A percentile compares a stretch with the other conserved stretches of the same genome.
phyloP scores from a whole-genome alignment of 805 yeast species.

The Ogataea kodamae region DNA sequence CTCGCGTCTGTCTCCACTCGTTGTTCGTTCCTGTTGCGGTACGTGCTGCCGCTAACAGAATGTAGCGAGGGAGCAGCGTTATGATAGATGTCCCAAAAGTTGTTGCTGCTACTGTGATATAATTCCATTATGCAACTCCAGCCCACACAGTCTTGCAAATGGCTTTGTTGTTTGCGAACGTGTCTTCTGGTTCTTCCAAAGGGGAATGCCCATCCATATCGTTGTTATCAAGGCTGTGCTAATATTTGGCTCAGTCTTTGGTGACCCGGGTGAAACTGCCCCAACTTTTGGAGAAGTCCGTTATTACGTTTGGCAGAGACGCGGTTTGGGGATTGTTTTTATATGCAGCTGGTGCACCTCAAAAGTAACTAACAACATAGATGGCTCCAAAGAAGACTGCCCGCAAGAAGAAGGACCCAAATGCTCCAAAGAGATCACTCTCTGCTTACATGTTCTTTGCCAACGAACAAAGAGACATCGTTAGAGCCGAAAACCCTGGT shows the following conservation, averaged over 20 bases:
- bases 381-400: constrained; percentile 30
- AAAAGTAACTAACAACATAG: constrained; percentile 19
- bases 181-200: no score
- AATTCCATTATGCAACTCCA: no score
- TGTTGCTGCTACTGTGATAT: no score
- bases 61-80: no score
- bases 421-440: constrained; percentile 98
- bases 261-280: constrained; percentile 10
- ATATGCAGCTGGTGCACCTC: constrained; percentile 5
- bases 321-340: constrained; percentile 10
- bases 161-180: no score
- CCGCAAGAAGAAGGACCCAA: constrained; percentile 67
- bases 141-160: no score
- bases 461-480: constrained; percentile 93
- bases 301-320: constrained; percentile 12
- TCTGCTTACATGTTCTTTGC: constrained; percentile 99
- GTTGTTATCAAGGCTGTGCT: constrained; percentile 8
- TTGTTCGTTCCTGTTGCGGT: no score
- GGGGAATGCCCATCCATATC: constrained; percentile 1
- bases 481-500: constrained; percentile 95
- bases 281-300: constrained; percentile 2
- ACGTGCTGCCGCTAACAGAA: no score
- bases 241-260: constrained; percentile 1
- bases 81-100: no score
- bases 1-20: constrained; percentile 2